A percentile compares a stretch with the other conserved stretches of the same genome.
phyloP scores from a whole-genome alignment of 805 yeast genomes.

The Wickerhamiella cacticola region DNA sequence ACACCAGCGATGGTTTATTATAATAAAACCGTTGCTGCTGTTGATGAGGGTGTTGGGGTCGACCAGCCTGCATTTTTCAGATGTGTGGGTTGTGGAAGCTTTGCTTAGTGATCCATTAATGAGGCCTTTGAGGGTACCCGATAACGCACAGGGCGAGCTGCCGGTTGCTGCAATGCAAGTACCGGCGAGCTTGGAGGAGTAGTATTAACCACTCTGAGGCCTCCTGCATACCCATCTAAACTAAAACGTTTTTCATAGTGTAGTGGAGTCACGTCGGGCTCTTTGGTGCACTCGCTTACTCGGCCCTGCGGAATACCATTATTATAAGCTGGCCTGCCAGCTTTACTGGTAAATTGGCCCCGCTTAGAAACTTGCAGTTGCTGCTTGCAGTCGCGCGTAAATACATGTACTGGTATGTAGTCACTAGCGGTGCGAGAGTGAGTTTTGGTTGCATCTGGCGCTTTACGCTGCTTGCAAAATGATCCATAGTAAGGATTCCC shows the following conservation, averaged over 20 bases:
- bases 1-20: slow-evolving; percentile 18
- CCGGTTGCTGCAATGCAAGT: neutral
- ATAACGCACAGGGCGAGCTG: neutral
- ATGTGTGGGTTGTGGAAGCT: neutral
- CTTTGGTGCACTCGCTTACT: no score
- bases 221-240: slow-evolving; percentile 11
- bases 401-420: slow-evolving; percentile 8
- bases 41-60: slow-evolving; percentile 4
- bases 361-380: neutral
- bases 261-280: neutral
- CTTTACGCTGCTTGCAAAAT: slow-evolving; percentile 1
- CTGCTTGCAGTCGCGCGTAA: slow-evolving; percentile 6
- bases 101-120: slow-evolving; percentile 2
- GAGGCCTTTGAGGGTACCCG: slow-evolving; percentile 10
- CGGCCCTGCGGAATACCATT: no score
- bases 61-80: neutral
- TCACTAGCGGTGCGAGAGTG: slow-evolving; percentile 6
- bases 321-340: no score
- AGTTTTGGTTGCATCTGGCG: neutral
- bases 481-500: slow-evolving; percentile 10
- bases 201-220: slow-evolving; percentile 11
- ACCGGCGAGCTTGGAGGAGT: slow-evolving; percentile 8
- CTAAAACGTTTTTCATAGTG: slow-evolving; percentile 3
- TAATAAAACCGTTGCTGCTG: slow-evolving; percentile 17
- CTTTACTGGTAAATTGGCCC: neutral